Conservation (phyloP, 805 yeast genomes). For the Dipodascopsis tothii region DNA sequence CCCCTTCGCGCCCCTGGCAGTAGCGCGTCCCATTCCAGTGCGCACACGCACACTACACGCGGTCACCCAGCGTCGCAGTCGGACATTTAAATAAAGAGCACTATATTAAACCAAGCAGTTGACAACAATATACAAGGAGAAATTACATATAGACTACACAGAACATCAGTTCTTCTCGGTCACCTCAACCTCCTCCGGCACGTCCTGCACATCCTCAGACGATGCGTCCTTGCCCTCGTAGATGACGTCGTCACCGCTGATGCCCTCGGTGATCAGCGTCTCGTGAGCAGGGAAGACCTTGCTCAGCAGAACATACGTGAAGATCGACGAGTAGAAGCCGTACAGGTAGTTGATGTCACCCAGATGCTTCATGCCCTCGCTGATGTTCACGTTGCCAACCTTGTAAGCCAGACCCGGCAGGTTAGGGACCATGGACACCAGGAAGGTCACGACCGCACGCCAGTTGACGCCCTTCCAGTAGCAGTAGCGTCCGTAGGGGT, state of each 20-base stretch:
- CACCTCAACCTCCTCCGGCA: too few relatives aligned
- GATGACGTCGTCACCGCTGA: slow-evolving; percentile 13
- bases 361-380: slow-evolving; percentile 23
- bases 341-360: slow-evolving; percentile 26
- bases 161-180: too few relatives aligned
- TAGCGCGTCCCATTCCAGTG: too few relatives aligned
- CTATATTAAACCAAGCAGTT: too few relatives aligned
- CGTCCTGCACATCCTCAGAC: too few relatives aligned
- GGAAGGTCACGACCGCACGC: slow-evolving; percentile 36
- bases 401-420: slow-evolving; percentile 27
- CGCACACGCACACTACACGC: too few relatives aligned
- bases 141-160: too few relatives aligned
- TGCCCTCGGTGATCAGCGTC: slow-evolving; percentile 6
- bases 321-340: slow-evolving; percentile 20
- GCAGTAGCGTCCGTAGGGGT: slow-evolving; percentile 36
- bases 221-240: too few relatives aligned
- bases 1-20: too few relatives aligned
- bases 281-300: slow-evolving; percentile 18
- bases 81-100: too few relatives aligned
- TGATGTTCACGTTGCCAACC: slow-evolving; percentile 15
- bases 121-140: too few relatives aligned
- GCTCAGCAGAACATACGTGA: slow-evolving; percentile 17
- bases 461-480: slow-evolving; percentile 42
- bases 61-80: too few relatives aligned
- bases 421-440: slow-evolving; percentile 21